These are phyloP conservation scores for Cubamyces sp. DNA, from an alignment of 768 basidiomycete genomes.

Conservation along the genomic window DNA sequence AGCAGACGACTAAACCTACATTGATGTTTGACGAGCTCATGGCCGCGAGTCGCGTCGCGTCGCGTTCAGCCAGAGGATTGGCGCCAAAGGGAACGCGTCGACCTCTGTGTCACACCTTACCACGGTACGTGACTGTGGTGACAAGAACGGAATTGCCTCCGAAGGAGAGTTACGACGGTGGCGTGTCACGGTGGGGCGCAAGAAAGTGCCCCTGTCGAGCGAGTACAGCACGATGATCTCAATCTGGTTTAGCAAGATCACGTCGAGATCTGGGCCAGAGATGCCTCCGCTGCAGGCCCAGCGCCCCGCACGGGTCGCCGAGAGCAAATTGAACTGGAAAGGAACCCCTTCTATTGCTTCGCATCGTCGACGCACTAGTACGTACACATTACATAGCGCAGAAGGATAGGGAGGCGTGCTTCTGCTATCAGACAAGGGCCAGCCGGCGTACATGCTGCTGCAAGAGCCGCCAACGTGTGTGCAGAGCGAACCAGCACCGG, in stretches of 20 bases:
- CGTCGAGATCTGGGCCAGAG: not conserved
- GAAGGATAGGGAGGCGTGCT: not conserved
- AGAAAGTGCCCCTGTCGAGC: not conserved
- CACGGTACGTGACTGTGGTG: conserved; percentile 3
- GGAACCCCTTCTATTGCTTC: no score
- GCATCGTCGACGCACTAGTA: not conserved
- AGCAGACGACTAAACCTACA: conserved; percentile 37
- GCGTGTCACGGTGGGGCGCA: conserved; percentile 1
- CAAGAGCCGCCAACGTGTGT: conserved; percentile 10
- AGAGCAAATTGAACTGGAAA: not conserved
- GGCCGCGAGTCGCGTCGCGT: conserved; percentile 1
- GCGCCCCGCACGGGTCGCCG: not conserved
- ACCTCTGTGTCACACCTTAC: conserved; percentile 10
- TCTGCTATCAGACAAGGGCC: not conserved
- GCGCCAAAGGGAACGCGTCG: conserved; percentile 9
- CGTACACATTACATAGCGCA: conserved; percentile 16
- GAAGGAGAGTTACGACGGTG: not conserved
- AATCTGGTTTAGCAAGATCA: conserved; percentile 8
- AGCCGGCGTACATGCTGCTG: no score
- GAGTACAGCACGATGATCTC: conserved; percentile 7
- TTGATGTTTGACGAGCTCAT: conserved; percentile 63
- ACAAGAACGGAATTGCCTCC: conserved; percentile 3
- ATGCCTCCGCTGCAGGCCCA: not conserved
- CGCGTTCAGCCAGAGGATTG: not conserved
- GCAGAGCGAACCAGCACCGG: not conserved